Percentiles rank a stretch among this genome's conserved stretches.
Conservation (phyloP, 2,329 filamentous ascomycete genomes). For the Cladophialophora exuberans region DNA sequence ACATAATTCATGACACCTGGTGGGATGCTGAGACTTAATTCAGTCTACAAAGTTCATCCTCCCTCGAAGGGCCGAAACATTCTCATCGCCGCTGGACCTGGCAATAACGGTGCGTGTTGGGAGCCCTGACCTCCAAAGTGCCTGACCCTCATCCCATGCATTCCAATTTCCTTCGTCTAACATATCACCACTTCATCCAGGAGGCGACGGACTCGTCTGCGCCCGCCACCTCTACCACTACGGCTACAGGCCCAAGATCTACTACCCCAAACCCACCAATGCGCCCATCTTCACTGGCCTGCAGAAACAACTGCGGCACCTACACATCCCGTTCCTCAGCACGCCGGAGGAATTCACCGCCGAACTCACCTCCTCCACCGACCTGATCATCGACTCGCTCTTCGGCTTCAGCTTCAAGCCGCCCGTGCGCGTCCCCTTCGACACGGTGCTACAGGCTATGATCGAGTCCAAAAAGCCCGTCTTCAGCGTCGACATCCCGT, state of each 20-base stretch:
- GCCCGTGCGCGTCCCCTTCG: slow-evolving; percentile 90
- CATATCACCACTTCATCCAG: slow-evolving; percentile 46
- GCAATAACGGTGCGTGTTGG: slow-evolving; percentile 58
- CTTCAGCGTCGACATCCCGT: slow-evolving; percentile 88
- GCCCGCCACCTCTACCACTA: slow-evolving; percentile 90
- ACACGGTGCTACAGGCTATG: slow-evolving; percentile 75
- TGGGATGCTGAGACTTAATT: neutral
- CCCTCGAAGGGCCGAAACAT: slow-evolving; percentile 70
- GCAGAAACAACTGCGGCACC: slow-evolving; percentile 78
- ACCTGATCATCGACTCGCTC: slow-evolving; percentile 89
- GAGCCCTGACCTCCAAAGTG: neutral
- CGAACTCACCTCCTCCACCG: slow-evolving; percentile 66
- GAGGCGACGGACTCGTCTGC: slow-evolving; percentile 92
- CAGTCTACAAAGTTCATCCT: slow-evolving; percentile 81
- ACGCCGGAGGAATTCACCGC: slow-evolving; percentile 71
- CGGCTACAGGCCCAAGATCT: slow-evolving; percentile 84
- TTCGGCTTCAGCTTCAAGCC: slow-evolving; percentile 96
- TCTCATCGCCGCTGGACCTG: slow-evolving; percentile 88
- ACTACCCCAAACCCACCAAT: slow-evolving; percentile 90
- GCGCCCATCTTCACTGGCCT: slow-evolving; percentile 89
- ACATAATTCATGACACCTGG: no score
- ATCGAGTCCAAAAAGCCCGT: slow-evolving; percentile 73
- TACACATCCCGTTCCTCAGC: slow-evolving; percentile 72
- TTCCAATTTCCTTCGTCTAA: neutral
- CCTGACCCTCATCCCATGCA: neutral